Conservation (phyloP, 768 basidiomycete genomes). For the Amanita polypyramis region DNA sequence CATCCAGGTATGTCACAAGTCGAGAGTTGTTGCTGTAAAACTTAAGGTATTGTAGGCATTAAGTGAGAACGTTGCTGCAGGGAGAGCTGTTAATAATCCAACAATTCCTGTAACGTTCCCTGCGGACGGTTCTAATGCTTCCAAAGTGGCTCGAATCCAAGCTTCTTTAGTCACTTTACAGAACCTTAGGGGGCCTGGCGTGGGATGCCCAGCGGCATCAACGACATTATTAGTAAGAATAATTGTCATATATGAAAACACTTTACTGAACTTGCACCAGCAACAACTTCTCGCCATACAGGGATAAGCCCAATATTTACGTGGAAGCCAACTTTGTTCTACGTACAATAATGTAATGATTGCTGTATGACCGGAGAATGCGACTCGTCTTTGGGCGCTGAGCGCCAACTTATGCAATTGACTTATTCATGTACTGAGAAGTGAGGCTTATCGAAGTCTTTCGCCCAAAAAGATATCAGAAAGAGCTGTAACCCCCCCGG, state of each 20-base stretch:
- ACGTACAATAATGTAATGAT: too few species aligned
- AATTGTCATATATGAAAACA: neutral
- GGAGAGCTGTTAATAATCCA: conserved; percentile 59
- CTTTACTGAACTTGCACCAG: conserved; percentile 4
- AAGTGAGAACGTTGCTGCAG: conserved; percentile 47
- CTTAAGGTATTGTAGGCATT: conserved; percentile 33
- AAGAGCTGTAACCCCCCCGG: conserved; percentile 62
- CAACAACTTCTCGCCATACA: conserved; percentile 2
- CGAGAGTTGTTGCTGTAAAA: conserved; percentile 44
- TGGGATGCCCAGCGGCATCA: conserved; percentile 25
- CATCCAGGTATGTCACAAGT: conserved; percentile 54
- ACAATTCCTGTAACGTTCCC: conserved; percentile 51
- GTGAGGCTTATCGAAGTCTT: neutral
- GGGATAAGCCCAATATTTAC: neutral
- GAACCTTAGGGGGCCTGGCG: conserved; percentile 57
- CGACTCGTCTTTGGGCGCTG: too few species aligned
- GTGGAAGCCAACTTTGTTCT: too few species aligned
- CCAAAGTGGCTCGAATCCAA: conserved; percentile 45
- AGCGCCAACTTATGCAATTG: too few species aligned
- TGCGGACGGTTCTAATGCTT: conserved; percentile 39
- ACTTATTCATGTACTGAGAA: neutral
- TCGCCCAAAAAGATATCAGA: neutral
- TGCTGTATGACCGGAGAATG: too few species aligned
- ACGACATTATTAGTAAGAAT: conserved; percentile 14
- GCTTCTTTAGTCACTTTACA: conserved; percentile 60